Conservation (phyloP, 1,139 yeast species). For the Kluyveromyces sp. region DNA sequence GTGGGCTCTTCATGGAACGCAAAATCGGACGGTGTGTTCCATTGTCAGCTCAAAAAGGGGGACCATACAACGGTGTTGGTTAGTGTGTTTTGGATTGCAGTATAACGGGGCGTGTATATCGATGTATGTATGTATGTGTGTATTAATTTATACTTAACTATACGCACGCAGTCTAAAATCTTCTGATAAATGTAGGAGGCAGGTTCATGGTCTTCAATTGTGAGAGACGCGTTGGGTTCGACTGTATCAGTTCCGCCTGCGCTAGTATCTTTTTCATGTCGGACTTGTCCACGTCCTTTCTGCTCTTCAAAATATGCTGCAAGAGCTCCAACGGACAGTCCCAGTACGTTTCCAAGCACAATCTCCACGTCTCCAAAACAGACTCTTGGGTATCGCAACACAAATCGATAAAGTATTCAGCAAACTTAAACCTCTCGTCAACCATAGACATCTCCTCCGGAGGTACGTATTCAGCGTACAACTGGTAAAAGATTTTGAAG, state of each 20-base stretch:
- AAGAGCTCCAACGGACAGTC: slow-evolving; percentile 64
- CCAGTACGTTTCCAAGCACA: slow-evolving; percentile 50
- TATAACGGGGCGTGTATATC: background rate
- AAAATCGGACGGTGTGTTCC: slow-evolving; percentile 34
- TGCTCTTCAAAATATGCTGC: slow-evolving; percentile 37
- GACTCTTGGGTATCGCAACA: slow-evolving; percentile 48
- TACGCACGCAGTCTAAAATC: slow-evolving; percentile 11
- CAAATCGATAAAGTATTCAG: slow-evolving; percentile 68
- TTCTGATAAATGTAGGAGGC: slow-evolving; percentile 23
- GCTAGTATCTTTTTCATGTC: slow-evolving; percentile 19
- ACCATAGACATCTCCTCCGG: slow-evolving; percentile 34
- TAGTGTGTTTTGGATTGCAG: slow-evolving; percentile 23
- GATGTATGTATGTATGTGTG: background rate
- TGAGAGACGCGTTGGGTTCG: slow-evolving; percentile 17
- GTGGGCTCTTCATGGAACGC: slow-evolving; percentile 37
- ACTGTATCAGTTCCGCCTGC: slow-evolving; percentile 15
- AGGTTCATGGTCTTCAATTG: slow-evolving; percentile 13
- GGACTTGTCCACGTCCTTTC: slow-evolving; percentile 33
- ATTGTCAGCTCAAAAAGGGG: slow-evolving; percentile 14
- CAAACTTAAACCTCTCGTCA: slow-evolving; percentile 48
- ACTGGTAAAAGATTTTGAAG: slow-evolving; percentile 54
- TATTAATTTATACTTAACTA: too few relatives aligned
- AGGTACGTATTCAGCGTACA: slow-evolving; percentile 46
- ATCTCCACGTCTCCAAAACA: slow-evolving; percentile 51
- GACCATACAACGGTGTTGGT: slow-evolving; percentile 12